A percentile compares a stretch with the other conserved stretches of the same genome.
Conservation (phyloP, 768 basidiomycete genomes). For the Suillus discolor region DNA sequence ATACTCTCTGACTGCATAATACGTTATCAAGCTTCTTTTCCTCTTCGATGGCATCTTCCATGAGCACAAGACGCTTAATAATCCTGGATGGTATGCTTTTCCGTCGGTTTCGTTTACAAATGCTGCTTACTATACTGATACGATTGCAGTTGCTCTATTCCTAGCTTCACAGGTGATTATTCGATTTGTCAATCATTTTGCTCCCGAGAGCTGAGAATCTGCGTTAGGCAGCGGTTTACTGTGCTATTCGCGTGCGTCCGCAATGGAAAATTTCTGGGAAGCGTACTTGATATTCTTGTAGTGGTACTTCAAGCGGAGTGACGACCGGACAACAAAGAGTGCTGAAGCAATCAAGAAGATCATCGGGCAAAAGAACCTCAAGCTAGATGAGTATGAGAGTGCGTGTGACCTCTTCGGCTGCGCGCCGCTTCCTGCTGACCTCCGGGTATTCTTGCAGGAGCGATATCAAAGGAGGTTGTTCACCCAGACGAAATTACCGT, state of each 20-base stretch:
- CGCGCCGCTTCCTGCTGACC: not conserved
- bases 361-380: constrained; percentile 64
- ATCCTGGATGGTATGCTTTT: not conserved
- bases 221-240: constrained; percentile 3
- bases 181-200: not conserved
- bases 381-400: constrained; percentile 93
- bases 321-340: not conserved
- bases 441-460: constrained; percentile 45
- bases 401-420: constrained; percentile 28
- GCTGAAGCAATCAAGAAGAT: constrained; percentile 8
- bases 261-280: not conserved
- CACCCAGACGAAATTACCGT: constrained; percentile 87
- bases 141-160: constrained; percentile 4
- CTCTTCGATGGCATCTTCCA: not conserved
- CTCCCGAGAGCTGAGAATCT: not conserved
- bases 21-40: not conserved
- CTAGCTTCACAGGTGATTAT: constrained; percentile 6
- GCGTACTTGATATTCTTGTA: not conserved
- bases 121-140: too few species aligned
- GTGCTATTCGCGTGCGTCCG: not conserved
- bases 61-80: constrained; percentile 4
- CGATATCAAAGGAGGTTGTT: constrained; percentile 83
- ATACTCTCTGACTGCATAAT: not conserved
- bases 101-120: not conserved
- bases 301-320: constrained; percentile 5